Evolutionary conservation across 2,329 filamentous ascomycete genomes (phyloP).

Genomic region (Diaporthe eres): DNA sequence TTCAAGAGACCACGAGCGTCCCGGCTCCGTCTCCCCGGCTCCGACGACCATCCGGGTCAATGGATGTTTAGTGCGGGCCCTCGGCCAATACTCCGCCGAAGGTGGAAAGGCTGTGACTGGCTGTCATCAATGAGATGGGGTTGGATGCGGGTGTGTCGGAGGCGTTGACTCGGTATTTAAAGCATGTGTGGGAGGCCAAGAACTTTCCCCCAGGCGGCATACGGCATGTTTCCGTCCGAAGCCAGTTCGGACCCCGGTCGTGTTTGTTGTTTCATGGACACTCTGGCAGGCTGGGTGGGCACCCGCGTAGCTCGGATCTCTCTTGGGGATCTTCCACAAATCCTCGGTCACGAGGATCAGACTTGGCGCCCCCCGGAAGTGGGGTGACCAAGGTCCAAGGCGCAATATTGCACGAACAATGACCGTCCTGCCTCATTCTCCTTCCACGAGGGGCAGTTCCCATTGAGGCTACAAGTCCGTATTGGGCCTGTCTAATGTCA

Average conservation of each 20-base stretch:
- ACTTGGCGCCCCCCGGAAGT: conserved; percentile 20
- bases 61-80: not conserved
- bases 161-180: conserved; percentile 29
- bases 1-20: not conserved
- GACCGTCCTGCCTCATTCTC: not conserved
- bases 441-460: conserved; percentile 9
- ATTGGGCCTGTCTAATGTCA: conserved; percentile 8
- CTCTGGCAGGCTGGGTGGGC: conserved; percentile 2
- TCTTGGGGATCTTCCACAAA: conserved; percentile 29
- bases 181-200: conserved; percentile 14
- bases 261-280: conserved; percentile 21
- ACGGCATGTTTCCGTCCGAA: conserved; percentile 25
- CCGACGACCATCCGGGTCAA: conserved; percentile 1
- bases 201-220: not conserved
- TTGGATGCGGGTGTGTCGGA: not conserved
- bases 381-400: conserved; percentile 13
- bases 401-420: not conserved
- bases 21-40: conserved; percentile 8
- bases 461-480: conserved; percentile 22
- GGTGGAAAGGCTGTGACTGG: not conserved
- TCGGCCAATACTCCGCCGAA: conserved; percentile 3
- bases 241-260: conserved; percentile 17
- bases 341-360: conserved; percentile 21
- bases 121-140: not conserved
- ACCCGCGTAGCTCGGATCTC: conserved; percentile 8